Evolutionary conservation across 495 filamentous ascomycete species (phyloP).

Genomic region (Mytilinidion resinicola): DNA sequence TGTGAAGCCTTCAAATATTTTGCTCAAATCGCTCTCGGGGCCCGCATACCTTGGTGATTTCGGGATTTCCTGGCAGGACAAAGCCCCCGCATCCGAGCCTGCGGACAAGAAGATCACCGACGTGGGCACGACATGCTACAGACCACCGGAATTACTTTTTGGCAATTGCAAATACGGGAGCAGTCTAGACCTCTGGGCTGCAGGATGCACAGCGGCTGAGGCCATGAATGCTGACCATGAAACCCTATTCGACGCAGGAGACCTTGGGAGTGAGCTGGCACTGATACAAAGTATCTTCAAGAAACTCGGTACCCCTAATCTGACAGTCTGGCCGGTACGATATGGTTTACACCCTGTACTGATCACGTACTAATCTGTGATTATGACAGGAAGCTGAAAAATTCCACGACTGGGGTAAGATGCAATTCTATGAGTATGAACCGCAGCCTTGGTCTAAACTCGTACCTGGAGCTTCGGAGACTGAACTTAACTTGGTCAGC

Average conservation of each 20-base stretch:
- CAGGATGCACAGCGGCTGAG: slow-evolving; percentile 76
- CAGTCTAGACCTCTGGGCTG: slow-evolving; percentile 81
- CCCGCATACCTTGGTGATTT: slow-evolving; percentile 82
- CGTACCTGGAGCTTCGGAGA: slow-evolving; percentile 43
- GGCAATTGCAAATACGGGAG: slow-evolving; percentile 65
- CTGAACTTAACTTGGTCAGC: slow-evolving; percentile 50
- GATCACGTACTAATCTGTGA: slow-evolving; percentile 2
- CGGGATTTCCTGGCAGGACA: slow-evolving; percentile 77
- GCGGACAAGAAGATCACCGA: slow-evolving; percentile 72
- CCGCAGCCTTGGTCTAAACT: slow-evolving; percentile 49
- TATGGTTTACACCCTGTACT: neutral
- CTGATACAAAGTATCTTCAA: slow-evolving; percentile 86
- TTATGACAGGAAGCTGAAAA: slow-evolving; percentile 45
- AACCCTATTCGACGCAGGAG: slow-evolving; percentile 75
- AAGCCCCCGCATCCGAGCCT: slow-evolving; percentile 56
- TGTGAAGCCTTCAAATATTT: slow-evolving; percentile 84
- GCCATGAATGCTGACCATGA: slow-evolving; percentile 39
- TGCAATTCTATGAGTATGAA: slow-evolving; percentile 52
- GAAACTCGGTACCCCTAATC: slow-evolving; percentile 76
- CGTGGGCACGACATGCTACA: slow-evolving; percentile 86
- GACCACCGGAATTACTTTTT: slow-evolving; percentile 86
- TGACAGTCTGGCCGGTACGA: slow-evolving; percentile 68
- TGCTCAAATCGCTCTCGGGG: slow-evolving; percentile 61
- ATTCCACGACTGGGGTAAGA: slow-evolving; percentile 63
- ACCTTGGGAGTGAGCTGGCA: slow-evolving; percentile 85